These are phyloP conservation scores for Paramecium caudatum DNA, from an alignment of 73 alveolate species.

Conservation along the genomic window DNA sequence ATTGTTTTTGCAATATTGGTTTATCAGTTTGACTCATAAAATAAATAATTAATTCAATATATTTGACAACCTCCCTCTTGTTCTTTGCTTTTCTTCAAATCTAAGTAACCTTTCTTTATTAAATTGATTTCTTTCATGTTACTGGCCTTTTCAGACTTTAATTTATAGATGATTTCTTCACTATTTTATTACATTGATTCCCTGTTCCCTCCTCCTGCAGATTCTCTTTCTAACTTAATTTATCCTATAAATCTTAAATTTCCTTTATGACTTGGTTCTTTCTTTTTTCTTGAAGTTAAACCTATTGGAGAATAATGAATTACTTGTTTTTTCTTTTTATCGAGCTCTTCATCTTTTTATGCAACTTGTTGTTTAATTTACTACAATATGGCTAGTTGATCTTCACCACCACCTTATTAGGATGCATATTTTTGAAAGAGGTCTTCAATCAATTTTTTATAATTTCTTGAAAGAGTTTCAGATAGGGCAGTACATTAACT, in stretches of 20 bases:
- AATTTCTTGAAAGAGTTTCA: background rate
- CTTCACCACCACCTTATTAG: background rate
- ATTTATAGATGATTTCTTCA: background rate
- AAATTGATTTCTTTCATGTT: background rate
- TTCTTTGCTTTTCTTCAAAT: background rate
- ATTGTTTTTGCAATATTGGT: slow-evolving; percentile 14
- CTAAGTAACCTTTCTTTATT: background rate
- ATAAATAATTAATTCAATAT: background rate
- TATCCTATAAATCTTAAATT: background rate
- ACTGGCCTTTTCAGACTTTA: background rate
- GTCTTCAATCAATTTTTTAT: background rate
- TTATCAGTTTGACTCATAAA: slow-evolving; percentile 4
- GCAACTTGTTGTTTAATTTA: background rate
- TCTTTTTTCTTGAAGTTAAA: no score
- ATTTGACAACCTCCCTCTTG: background rate
- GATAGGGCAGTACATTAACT: background rate
- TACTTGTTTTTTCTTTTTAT: background rate
- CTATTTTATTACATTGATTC: background rate
- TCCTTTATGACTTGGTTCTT: no score
- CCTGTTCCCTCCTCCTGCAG: background rate
- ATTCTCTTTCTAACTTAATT: background rate
- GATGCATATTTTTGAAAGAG: background rate
- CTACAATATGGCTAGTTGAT: background rate
- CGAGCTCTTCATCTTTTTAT: background rate
- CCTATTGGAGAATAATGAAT: no score